A percentile compares a stretch with the other conserved stretches of the same genome.
phyloP scores from a whole-genome alignment of 768 basidiomycete genomes.

The Coprinellus micaceus region DNA sequence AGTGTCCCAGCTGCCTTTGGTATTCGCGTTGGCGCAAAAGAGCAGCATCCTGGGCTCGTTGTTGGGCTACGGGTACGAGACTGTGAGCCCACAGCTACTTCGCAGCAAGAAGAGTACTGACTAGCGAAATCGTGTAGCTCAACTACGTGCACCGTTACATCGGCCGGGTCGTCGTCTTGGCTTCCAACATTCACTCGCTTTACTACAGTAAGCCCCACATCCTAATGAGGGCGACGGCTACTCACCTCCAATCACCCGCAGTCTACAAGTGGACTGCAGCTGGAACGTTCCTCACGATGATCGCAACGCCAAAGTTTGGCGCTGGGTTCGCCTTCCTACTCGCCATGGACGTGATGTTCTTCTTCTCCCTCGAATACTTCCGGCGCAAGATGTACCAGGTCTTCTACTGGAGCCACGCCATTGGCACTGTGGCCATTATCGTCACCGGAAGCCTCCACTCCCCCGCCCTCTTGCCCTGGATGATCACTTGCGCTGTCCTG shows the following conservation, averaged over 20 bases:
- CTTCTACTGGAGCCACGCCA: conserved; percentile 59
- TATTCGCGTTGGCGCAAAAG: conserved; percentile 64
- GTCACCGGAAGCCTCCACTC: conserved; percentile 57
- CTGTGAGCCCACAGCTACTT: conserved; percentile 38
- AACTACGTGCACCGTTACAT: conserved; percentile 74
- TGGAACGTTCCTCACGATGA: conserved; percentile 34
- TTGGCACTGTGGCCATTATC: conserved; percentile 51
- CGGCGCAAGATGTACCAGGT: conserved; percentile 62
- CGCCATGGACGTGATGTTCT: conserved; percentile 49
- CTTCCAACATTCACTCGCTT: conserved; percentile 55
- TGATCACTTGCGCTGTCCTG: conserved; percentile 44
- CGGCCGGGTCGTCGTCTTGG: conserved; percentile 57
- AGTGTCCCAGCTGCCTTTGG: conserved; percentile 60
- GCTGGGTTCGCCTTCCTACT: conserved; percentile 53
- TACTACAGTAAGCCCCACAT: conserved; percentile 48
- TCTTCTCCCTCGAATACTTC: conserved; percentile 58
- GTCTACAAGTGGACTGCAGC: conserved; percentile 54
- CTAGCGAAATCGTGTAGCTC: conserved; percentile 39
- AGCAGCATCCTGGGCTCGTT: conserved; percentile 59
- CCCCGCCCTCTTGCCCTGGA: conserved; percentile 47
- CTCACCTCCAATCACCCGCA: conserved; percentile 20
- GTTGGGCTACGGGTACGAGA: conserved; percentile 64
- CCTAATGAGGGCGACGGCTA: background rate
- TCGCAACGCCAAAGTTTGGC: conserved; percentile 33
- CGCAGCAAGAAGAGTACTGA: background rate